Conservation (phyloP, 768 basidiomycete genomes). For the Suillus cothurnatus region DNA sequence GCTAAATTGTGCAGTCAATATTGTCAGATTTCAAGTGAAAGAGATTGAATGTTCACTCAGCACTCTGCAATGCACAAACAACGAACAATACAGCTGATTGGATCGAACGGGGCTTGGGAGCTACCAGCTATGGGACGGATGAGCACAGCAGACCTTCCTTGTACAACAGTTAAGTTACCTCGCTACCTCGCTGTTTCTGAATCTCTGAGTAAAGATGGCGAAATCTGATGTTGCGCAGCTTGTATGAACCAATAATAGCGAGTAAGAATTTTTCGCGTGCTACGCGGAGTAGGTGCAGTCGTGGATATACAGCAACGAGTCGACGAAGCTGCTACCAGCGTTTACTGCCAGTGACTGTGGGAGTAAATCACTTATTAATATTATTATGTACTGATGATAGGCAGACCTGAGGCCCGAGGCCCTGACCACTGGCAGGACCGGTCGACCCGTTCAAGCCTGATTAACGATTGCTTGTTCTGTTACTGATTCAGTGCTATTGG, state of each 20-base stretch:
- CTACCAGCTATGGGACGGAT: background rate
- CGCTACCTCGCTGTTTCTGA: background rate
- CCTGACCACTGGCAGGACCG: background rate
- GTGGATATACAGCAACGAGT: background rate
- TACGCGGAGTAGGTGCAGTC: background rate
- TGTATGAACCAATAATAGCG: background rate
- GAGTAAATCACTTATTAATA: background rate
- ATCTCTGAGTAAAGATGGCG: background rate
- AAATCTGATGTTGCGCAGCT: background rate
- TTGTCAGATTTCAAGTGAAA: background rate
- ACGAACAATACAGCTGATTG: background rate
- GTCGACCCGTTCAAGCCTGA: background rate
- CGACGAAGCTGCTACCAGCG: background rate
- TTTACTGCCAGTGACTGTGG: constrained; percentile 5
- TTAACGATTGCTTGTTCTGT: background rate
- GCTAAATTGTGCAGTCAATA: background rate
- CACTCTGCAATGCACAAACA: background rate
- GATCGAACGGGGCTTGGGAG: background rate
- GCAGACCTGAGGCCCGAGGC: background rate
- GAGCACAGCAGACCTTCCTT: background rate
- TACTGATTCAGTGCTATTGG: background rate
- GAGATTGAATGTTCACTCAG: background rate
- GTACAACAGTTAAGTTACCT: background rate
- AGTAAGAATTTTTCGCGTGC: background rate
- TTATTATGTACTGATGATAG: background rate